Evolutionary conservation across 2,329 filamentous ascomycete genomes (phyloP), one percentile per base, ranked within the genome.

Genomic region (Hymenoscyphus linearis): DNA sequence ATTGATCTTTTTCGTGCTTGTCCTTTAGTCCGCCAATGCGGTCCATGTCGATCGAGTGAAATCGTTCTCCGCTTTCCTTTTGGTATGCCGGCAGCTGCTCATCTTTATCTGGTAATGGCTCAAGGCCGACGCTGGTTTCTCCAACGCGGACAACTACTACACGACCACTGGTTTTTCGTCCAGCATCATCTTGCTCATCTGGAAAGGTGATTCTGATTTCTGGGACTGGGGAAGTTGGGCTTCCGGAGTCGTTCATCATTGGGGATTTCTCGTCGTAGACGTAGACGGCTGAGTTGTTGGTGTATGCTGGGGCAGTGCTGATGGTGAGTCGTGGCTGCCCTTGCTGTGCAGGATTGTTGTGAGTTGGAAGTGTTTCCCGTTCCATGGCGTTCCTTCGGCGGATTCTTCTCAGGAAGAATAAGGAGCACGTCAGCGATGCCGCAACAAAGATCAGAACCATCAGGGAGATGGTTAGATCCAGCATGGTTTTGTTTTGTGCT

Each of bases 151-250:
- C 93, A 37, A 98, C 86, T 25, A 99, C 89, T 57, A 98, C 92
- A 35, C 93, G 87, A 36, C 93, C 93, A 67, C 88, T 91, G 78
- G 89, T 89, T 69, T 83, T 83, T 76, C 87, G 91, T 68, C 93
- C 93, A 59, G 85, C 79, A 68, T 91, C 90, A 72, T 97, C 93
- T 69, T 96, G 88, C 80, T 98, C 95, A 70, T 96, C 91, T 16
- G 95, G 95, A 80, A 99, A 98, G 37, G 95, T 98, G 76, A 99
- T 96, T 76, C 93, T 91, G 71, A 99, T 99, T 78, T 98, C 90
- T 22, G 95, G 95, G 31, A 98, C 83, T n/a, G 89, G 88, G 53
- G 88, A 90, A 69, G 88, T 80, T 25, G 93, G 90, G 16, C 91
- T 88, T 65, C 86, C 88, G 63, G 83, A 80, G 35, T 90, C 89